Percentiles rank a stretch among this genome's conserved stretches.
Conservation (phyloP, 306 rosid species). For the Trifolium subterraneum region DNA sequence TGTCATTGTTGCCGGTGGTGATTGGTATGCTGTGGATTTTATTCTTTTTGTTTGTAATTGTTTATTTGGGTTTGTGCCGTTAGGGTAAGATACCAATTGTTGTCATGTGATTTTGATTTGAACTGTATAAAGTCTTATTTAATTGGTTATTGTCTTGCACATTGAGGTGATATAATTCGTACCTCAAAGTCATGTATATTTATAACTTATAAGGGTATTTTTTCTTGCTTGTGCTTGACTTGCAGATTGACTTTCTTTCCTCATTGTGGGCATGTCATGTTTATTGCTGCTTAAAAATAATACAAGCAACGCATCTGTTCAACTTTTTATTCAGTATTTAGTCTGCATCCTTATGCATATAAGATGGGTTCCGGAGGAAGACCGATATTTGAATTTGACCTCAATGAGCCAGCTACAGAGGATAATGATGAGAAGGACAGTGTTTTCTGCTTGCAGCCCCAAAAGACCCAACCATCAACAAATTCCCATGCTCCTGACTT, state of each 20-base stretch:
- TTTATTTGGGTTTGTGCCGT: slow-evolving; percentile 22
- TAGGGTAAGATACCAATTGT: slow-evolving; percentile 7
- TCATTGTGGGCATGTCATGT: slow-evolving; percentile 61
- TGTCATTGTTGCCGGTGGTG: neutral
- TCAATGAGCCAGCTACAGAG: slow-evolving; percentile 91
- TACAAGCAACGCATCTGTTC: slow-evolving; percentile 39
- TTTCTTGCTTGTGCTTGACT: slow-evolving; percentile 12
- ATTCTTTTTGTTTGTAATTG: slow-evolving; percentile 33
- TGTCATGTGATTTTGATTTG: slow-evolving; percentile 7
- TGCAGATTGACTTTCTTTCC: slow-evolving; percentile 32
- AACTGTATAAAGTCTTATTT: neutral
- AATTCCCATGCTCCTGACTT: slow-evolving; percentile 58
- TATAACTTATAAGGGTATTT: neutral
- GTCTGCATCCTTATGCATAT: slow-evolving; percentile 80
- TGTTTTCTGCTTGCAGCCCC: slow-evolving; percentile 60
- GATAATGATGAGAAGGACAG: slow-evolving; percentile 74
- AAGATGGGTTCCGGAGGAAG: slow-evolving; percentile 98
- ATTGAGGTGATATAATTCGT: slow-evolving; percentile 21
- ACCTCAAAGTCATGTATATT: neutral
- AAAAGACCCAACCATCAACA: slow-evolving; percentile 70
- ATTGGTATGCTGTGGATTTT: slow-evolving; percentile 19
- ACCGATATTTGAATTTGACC: slow-evolving; percentile 94
- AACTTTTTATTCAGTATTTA: slow-evolving; percentile 42
- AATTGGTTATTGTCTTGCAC: neutral
- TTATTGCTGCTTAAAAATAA: slow-evolving; percentile 45